A percentile compares a stretch with the other conserved stretches of the same genome.
phyloP scores from a whole-genome alignment of 352 stramenopile species.

The Globisporangium solare region DNA sequence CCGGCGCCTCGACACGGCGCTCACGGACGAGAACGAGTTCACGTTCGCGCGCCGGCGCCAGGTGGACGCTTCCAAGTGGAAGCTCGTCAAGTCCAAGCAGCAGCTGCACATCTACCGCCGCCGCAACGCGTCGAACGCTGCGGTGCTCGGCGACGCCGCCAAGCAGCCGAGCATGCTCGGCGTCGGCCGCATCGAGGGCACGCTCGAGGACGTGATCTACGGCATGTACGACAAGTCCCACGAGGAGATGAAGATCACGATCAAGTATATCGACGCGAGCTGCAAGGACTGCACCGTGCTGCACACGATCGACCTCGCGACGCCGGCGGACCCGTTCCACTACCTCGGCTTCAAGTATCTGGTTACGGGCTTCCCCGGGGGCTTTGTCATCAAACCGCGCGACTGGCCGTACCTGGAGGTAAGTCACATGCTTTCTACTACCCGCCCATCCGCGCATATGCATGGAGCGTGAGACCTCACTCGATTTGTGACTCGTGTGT shows the following conservation, averaged over 20 bases:
- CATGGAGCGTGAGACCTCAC: too few species aligned
- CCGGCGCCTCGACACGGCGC: constrained; percentile 6
- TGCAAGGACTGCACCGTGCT: constrained; percentile 39
- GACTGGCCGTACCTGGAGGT: constrained; percentile 25
- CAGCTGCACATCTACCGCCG: constrained; percentile 43
- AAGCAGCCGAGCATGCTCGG: constrained; percentile 36
- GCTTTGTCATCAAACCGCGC: constrained; percentile 2
- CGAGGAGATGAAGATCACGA: constrained; percentile 31
- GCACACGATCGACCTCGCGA: constrained; percentile 24
- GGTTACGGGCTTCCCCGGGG: constrained; percentile 2
- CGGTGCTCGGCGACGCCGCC: constrained; percentile 4
- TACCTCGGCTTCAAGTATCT: constrained; percentile 46
- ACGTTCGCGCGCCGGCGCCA: constrained; percentile 10
- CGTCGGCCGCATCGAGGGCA: constrained; percentile 25
- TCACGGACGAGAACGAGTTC: constrained; percentile 17
- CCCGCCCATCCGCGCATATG: too few species aligned
- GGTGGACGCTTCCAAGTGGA: constrained; percentile 44
- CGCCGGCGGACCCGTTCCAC: constrained; percentile 29
- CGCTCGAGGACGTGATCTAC: constrained; percentile 42
- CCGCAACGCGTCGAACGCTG: constrained; percentile 1
- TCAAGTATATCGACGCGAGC: constrained; percentile 28
- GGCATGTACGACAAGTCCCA: constrained; percentile 31
- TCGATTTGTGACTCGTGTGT: too few species aligned
- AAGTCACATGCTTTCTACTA: not conserved
- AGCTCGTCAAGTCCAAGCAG: constrained; percentile 30